These are phyloP conservation scores for Amanita inopinata DNA, from an alignment of 768 basidiomycete genomes.

Conservation along the genomic window DNA sequence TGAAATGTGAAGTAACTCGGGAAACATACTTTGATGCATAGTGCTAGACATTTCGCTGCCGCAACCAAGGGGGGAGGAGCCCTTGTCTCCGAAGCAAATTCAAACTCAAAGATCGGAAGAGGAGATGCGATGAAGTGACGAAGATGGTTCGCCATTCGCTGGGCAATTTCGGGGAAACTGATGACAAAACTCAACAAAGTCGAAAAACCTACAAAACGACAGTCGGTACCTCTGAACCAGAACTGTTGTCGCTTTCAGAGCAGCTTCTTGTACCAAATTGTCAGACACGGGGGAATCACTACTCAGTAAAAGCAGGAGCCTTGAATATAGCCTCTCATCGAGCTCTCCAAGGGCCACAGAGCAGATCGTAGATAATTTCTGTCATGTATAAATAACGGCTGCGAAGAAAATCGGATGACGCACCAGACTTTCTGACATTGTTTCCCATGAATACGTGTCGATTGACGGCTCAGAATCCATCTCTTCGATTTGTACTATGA, in stretches of 20 bases:
- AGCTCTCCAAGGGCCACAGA: slow-evolving; percentile 62
- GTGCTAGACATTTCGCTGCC: slow-evolving; percentile 82
- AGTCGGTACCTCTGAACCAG: slow-evolving; percentile 64
- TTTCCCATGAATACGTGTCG: slow-evolving; percentile 90
- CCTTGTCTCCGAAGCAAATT: slow-evolving; percentile 63
- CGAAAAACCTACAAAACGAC: slow-evolving; percentile 11
- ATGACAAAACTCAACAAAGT: not conserved
- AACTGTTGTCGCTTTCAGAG: slow-evolving; percentile 75
- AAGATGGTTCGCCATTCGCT: slow-evolving; percentile 65
- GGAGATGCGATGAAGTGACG: slow-evolving; percentile 86
- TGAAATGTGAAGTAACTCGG: not conserved
- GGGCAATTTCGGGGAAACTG: slow-evolving; percentile 77
- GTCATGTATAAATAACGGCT: not conserved
- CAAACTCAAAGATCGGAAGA: slow-evolving; percentile 79
- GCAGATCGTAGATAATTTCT: slow-evolving; percentile 85
- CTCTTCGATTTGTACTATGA: slow-evolving; percentile 71
- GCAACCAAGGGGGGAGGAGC: slow-evolving; percentile 73
- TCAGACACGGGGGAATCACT: slow-evolving; percentile 76
- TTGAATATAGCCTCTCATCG: slow-evolving; percentile 58
- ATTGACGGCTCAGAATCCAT: slow-evolving; percentile 71
- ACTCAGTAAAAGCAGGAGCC: slow-evolving; percentile 67
- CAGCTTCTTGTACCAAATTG: slow-evolving; percentile 80
- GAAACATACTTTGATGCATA: slow-evolving; percentile 69
- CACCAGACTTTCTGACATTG: slow-evolving; percentile 85
- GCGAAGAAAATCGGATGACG: slow-evolving; percentile 14